Percentiles rank a stretch among this genome's conserved stretches.
Evolutionary conservation across 2,329 filamentous ascomycete species (phyloP).

Genomic region (Sphaerulina populicola): DNA sequence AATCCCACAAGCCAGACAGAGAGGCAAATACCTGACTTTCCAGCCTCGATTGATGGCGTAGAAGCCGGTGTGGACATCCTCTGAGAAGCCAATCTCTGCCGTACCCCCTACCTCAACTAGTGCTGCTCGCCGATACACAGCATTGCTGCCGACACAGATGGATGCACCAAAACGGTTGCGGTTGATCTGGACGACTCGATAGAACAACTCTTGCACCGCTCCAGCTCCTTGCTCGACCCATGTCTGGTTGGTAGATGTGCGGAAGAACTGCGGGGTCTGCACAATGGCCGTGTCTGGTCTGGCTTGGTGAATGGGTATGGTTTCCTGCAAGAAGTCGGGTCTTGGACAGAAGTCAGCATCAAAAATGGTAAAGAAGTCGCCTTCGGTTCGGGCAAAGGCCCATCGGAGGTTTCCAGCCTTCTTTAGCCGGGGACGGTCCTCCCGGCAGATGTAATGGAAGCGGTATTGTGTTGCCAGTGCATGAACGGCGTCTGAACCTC

Average conservation of each 20-base stretch:
- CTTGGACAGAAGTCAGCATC: slow-evolving; percentile 41
- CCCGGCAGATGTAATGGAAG: slow-evolving; percentile 38
- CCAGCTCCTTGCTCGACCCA: slow-evolving; percentile 42
- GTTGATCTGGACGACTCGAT: slow-evolving; percentile 39
- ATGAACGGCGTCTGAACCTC: slow-evolving; percentile 30
- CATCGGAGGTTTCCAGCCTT: slow-evolving; percentile 40
- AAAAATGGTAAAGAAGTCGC: slow-evolving; percentile 39
- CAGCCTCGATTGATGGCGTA: slow-evolving; percentile 39
- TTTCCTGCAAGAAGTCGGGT: slow-evolving; percentile 36
- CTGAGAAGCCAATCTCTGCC: slow-evolving; percentile 39
- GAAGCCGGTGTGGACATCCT: slow-evolving; percentile 41
- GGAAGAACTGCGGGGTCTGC: slow-evolving; percentile 40
- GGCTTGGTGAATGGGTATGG: slow-evolving; percentile 36
- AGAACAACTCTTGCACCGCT: slow-evolving; percentile 39
- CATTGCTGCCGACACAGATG: slow-evolving; percentile 40
- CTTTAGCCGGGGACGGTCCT: slow-evolving; percentile 37
- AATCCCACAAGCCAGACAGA: slow-evolving; percentile 39
- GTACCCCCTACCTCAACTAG: slow-evolving; percentile 38
- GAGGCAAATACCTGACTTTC: slow-evolving; percentile 38
- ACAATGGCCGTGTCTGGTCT: slow-evolving; percentile 37
- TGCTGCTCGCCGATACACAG: slow-evolving; percentile 36
- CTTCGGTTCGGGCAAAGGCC: slow-evolving; percentile 35
- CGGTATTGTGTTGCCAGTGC: slow-evolving; percentile 32
- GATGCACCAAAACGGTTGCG: slow-evolving; percentile 37
- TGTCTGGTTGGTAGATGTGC: slow-evolving; percentile 35